Evolutionary conservation across 805 yeast species (phyloP), one percentile per base, ranked within the genome.

Genomic region (Metschnikowia koreensis): DNA sequence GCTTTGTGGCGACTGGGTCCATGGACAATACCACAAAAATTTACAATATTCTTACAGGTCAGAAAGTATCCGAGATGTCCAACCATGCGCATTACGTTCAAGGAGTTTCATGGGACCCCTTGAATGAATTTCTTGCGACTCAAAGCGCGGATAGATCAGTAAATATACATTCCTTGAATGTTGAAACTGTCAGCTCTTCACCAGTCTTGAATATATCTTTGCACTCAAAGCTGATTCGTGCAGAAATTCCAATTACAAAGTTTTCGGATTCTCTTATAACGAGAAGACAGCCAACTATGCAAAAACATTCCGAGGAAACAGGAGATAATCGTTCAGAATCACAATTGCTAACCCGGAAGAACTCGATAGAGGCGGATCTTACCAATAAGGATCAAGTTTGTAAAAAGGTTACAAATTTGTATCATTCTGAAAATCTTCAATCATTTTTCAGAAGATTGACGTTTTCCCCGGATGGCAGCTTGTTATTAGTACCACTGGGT

Each of bases 101-200:
- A 68, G 99, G 99, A 2, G 93, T 94, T 6, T 76, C 87, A 0
- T 94, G 98, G 98, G 99, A 94, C 66, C 99, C 99, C 7, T 65
- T 74, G 48, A 83, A 86, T 56, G 82, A 86, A 65, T 89, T 68
- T 58, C 67, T 94, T 6, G 89, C 92, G 0, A 87, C 97, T 7
- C 97, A 92, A 66, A 83, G 94, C 27, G 96, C 97, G 11, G 99
- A 94, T 69, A 72, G 97, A 53, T 77, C 89, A 1, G 84, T 93
- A 11, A 84, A 83, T 56, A 72, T 94, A n/a, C 53, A 51, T 31
- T 31, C 47, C 29, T 36, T 53, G 36, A 39, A 13, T 7, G 11
- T 33, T 5, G 44, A 29, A n/a, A 33, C 28, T 26, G 15, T 22
- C 17, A 38, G 44, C n/a, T 7, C 40, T 17, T 16, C 22, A 22